Percentiles rank a stretch among this genome's conserved stretches.
phyloP scores from a whole-genome alignment of 495 filamentous ascomycete species.

The Clohesyomyces aquaticus region DNA sequence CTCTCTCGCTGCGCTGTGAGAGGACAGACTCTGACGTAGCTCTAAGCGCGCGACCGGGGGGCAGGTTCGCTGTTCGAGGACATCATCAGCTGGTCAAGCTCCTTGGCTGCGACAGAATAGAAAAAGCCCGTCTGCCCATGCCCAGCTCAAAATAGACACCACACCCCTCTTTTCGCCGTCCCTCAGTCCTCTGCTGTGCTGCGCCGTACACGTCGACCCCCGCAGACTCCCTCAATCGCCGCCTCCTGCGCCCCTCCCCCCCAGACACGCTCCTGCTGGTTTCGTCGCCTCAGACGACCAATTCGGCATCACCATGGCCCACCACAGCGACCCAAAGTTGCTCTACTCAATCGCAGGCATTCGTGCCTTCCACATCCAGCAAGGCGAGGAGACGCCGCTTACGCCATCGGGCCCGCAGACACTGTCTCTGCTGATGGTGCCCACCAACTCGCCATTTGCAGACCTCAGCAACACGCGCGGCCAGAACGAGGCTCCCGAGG shows the following conservation, averaged over 20 bases:
- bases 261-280: too few relatives aligned
- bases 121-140: neutral
- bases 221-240: neutral
- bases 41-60: neutral
- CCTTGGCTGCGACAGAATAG: neutral
- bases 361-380: conserved; percentile 81
- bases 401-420: conserved; percentile 86
- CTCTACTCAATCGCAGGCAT: conserved; percentile 86
- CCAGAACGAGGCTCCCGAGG: conserved; percentile 66
- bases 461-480: conserved; percentile 60
- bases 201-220: neutral
- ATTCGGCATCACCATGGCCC: conserved; percentile 44
- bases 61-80: neutral
- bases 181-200: neutral
- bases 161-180: neutral
- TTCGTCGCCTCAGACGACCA: neutral
- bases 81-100: neutral
- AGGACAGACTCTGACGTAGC: neutral
- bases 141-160: neutral
- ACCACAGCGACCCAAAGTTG: conserved; percentile 70
- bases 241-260: neutral
- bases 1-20: too few relatives aligned
- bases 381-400: conserved; percentile 80
- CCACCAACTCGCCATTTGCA: conserved; percentile 73
- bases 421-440: conserved; percentile 90